Evolutionary conservation across 139 green algal genomes (phyloP).

Genomic region (Micractinium conductrix): DNA sequence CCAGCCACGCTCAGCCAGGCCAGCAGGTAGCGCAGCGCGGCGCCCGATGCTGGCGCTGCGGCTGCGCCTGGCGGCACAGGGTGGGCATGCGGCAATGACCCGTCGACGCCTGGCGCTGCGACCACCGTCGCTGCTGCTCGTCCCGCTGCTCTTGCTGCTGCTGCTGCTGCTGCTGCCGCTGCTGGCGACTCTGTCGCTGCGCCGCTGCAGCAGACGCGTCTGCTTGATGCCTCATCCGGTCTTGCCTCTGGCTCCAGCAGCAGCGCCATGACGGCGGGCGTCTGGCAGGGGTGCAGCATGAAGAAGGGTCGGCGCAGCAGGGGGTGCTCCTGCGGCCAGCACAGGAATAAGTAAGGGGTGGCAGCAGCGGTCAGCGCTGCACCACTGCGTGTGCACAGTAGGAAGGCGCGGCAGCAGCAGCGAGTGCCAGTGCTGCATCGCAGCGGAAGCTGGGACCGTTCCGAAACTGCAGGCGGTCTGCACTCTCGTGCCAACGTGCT

Average conservation of each 20-base stretch:
- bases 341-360: not conserved
- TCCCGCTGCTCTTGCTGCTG: not conserved
- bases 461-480: no score
- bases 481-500: no score
- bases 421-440: not conserved
- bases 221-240: not conserved
- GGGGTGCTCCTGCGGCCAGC: conserved; percentile 42
- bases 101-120: no score
- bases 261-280: conserved; percentile 39
- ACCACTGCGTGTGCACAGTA: not conserved
- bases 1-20: conserved; percentile 50
- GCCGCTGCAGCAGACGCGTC: not conserved
- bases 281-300: conserved; percentile 57
- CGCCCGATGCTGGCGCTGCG: no score
- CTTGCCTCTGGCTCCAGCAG: not conserved
- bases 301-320: conserved; percentile 36
- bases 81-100: no score
- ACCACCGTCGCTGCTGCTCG: not conserved
- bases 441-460: no score
- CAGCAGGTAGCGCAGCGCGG: conserved; percentile 41
- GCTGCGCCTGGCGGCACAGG: no score
- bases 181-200: not conserved
- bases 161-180: not conserved
- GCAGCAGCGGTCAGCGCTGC: no score
- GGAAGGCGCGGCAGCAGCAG: not conserved